phyloP scores from a whole-genome alignment of 495 filamentous ascomycete genomes.

The Xylaria flabelliformis region DNA sequence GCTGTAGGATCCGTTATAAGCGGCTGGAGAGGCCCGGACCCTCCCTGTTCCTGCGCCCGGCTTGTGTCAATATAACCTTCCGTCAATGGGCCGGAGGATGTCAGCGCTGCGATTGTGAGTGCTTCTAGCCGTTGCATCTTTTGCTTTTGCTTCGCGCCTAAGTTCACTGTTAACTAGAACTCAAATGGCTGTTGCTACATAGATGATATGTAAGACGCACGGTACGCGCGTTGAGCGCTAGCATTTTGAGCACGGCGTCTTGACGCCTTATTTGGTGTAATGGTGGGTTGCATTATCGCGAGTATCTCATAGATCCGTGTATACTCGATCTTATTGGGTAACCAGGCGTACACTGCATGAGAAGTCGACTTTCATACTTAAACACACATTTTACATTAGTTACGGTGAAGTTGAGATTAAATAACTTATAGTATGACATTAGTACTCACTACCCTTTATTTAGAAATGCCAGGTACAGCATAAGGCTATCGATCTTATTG shows the following conservation, averaged over 20 bases:
- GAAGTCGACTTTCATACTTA: not conserved
- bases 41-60: not conserved
- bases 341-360: not conserved
- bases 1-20: not conserved
- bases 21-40: not conserved
- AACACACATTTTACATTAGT: not conserved
- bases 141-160: slow-evolving; percentile 16
- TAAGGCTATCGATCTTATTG: not conserved
- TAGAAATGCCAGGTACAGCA: not conserved
- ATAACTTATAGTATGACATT: not conserved
- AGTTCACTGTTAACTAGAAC: not conserved
- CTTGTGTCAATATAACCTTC: not conserved
- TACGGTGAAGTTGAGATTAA: not conserved
- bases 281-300: not conserved
- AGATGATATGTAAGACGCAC: not conserved
- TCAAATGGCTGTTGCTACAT: not conserved
- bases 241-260: slow-evolving; percentile 16
- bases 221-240: slow-evolving; percentile 1
- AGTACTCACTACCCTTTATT: not conserved
- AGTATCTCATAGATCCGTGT: not conserved
- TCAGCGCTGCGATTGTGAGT: not conserved
- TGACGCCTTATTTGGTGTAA: not conserved
- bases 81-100: not conserved
- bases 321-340: not conserved
- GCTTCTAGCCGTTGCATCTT: slow-evolving; percentile 15